phyloP scores from a whole-genome alignment of 371 early-diverging fungal genomes.

The Zopfochytrium polystomum region DNA sequence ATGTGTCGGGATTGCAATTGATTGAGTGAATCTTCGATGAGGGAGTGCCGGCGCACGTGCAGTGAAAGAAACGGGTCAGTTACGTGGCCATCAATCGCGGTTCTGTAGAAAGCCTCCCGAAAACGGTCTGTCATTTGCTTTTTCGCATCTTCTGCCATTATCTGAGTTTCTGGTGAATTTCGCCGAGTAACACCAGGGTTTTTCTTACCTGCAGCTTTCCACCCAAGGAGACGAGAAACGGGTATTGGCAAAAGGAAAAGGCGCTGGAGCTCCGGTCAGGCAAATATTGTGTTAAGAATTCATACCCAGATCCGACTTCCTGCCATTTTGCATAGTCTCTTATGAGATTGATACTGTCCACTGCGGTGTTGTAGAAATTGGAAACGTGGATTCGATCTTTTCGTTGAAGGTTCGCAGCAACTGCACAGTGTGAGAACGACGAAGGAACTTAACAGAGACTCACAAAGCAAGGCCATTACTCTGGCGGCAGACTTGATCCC shows the following conservation, averaged over 20 bases:
- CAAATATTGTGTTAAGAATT: background rate
- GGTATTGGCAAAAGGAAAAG: conserved; percentile 51
- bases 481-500: conserved; percentile 78
- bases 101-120: conserved; percentile 43
- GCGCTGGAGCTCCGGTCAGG: conserved; percentile 10
- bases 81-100: conserved; percentile 34
- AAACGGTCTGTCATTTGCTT: conserved; percentile 44
- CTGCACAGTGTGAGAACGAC: conserved; percentile 36
- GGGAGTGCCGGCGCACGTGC: conserved; percentile 34
- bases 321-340: conserved; percentile 86
- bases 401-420: conserved; percentile 64
- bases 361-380: conserved; percentile 81
- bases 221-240: conserved; percentile 47
- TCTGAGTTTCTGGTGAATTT: conserved; percentile 16
- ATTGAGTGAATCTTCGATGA: conserved; percentile 46
- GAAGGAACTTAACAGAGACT: conserved; percentile 24
- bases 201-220: conserved; percentile 43
- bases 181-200: no score
- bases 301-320: conserved; percentile 62
- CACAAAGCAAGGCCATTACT: conserved; percentile 83
- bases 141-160: conserved; percentile 46
- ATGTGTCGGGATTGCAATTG: conserved; percentile 40
- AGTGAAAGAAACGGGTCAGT: conserved; percentile 48
- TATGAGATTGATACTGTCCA: conserved; percentile 72
- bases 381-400: conserved; percentile 58